Percentiles rank a stretch among this genome's conserved stretches.
Evolutionary conservation across 306 rosid genomes (phyloP).

Genomic region (Gleditsia sinensis): DNA sequence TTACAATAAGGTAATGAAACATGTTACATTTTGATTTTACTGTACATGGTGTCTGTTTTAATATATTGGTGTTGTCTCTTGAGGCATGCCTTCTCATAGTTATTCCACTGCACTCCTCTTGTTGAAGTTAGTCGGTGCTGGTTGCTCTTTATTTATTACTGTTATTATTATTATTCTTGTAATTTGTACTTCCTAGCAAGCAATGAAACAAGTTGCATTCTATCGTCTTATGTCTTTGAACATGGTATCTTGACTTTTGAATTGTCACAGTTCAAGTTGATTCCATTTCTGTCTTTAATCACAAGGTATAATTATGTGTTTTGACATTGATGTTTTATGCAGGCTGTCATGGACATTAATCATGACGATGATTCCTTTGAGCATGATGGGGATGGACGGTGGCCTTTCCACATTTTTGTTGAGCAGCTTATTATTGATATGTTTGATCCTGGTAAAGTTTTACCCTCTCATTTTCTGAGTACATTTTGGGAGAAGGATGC

Average conservation of each 20-base stretch:
- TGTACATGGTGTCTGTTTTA: not conserved
- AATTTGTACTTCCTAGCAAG: constrained; percentile 10
- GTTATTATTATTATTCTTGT: constrained; percentile 9
- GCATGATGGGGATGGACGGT: constrained; percentile 73
- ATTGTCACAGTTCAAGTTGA: not conserved
- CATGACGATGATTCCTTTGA: constrained; percentile 72
- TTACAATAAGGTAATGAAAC: constrained; percentile 59
- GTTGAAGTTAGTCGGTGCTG: constrained; percentile 22
- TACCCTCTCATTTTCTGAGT: not conserved
- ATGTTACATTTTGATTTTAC: constrained; percentile 5
- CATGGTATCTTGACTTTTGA: constrained; percentile 8
- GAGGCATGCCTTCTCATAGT: constrained; percentile 19
- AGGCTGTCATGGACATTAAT: constrained; percentile 53
- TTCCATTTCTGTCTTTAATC: constrained; percentile 26
- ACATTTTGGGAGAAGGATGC: constrained; percentile 24
- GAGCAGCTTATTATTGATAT: constrained; percentile 92
- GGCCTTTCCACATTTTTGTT: constrained; percentile 87
- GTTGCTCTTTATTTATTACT: constrained; percentile 4
- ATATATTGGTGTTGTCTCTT: not conserved
- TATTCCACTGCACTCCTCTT: not conserved
- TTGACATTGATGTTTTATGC: constrained; percentile 33
- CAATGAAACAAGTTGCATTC: constrained; percentile 18
- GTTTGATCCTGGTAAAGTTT: constrained; percentile 85
- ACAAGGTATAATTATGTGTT: constrained; percentile 23
- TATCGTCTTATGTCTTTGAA: not conserved